Evolutionary conservation across 1,284 basidiomycete genomes (phyloP), one percentile per base, ranked within the genome.

Genomic region (Rhizoctonia solani): DNA sequence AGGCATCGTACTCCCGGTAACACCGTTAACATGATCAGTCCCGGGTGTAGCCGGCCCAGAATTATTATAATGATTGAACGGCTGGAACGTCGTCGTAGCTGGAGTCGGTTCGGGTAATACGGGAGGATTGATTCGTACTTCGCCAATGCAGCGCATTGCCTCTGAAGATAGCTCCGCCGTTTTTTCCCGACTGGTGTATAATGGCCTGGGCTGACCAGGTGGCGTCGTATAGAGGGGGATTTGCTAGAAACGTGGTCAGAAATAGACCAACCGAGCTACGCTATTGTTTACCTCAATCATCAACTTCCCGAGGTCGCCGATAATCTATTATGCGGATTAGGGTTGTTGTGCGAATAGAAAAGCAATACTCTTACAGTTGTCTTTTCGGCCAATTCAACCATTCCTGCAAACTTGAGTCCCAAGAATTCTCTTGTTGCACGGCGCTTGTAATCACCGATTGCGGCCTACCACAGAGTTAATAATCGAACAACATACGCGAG

Each of bases 301-400:
- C 11, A 88, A 82, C 75, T 90, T 93, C 8, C 93, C 94, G 49
- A 87, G 82, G 71, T 95, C 89, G 29, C 88, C 92, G 39, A 88
- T 83, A 72, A 96, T 90, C 85, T 93, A 90, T 85, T 93, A 5
- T 6, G 50, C 19, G 68, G 53, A 69, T 68, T 41, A 63, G 68
- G 68, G 21, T 67, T 52, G 23, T 37, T 32, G 8, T 6, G 25
- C 41, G 14, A 11, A 1, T 23, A 59, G 25, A 61, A 11, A 30
- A 41, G n/a, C 13, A 8, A 80, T n/a, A n/a, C n/a, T n/a, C 83
- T 67, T 69, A 86, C 88, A 30, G 80, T 81, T 69, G 92, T 87
- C 78, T 93, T 95, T 78, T 95, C 91, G 52, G 89, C 92, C 67
- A 87, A 87, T 77, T 97, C 95, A 68, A 89, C 79, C 47, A 97